Conservation (phyloP, 2,329 filamentous ascomycete genomes). For the Talaromyces sp. region DNA sequence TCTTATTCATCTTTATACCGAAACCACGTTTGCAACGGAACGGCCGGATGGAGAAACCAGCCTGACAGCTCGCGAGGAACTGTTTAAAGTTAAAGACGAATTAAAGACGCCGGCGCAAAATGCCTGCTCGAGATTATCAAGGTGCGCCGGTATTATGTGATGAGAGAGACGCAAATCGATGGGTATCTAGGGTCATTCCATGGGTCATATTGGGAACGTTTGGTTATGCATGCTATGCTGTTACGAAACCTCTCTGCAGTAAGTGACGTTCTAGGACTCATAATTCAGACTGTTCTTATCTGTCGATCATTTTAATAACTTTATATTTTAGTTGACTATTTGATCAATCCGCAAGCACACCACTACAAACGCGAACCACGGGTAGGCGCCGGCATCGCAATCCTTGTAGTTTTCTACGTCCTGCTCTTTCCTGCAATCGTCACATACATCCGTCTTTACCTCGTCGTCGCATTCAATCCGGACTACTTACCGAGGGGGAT, state of each 20-base stretch:
- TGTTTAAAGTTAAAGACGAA: not conserved
- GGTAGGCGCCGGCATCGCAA: slow-evolving; percentile 59
- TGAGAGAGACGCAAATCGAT: slow-evolving; percentile 51
- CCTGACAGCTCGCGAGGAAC: not conserved
- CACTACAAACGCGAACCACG: slow-evolving; percentile 40
- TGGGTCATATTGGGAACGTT: slow-evolving; percentile 62
- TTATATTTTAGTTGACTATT: slow-evolving; percentile 60
- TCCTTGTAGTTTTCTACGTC: slow-evolving; percentile 70
- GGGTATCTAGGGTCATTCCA: slow-evolving; percentile 65
- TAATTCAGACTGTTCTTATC: not conserved
- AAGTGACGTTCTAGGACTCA: slow-evolving; percentile 29
- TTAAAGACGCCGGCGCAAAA: not conserved
- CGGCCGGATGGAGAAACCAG: not conserved
- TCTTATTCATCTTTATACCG: not conserved
- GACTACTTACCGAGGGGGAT: slow-evolving; percentile 67
- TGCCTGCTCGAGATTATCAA: slow-evolving; percentile 20
- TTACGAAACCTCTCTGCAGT: slow-evolving; percentile 67
- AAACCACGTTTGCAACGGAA: not conserved
- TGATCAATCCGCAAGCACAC: slow-evolving; percentile 52
- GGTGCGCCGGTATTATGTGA: slow-evolving; percentile 22
- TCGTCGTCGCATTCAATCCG: slow-evolving; percentile 65
- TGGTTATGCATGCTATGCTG: slow-evolving; percentile 67
- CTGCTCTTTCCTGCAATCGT: slow-evolving; percentile 63
- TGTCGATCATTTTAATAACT: not conserved
- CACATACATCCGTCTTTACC: slow-evolving; percentile 68